Percentiles rank a stretch among this genome's conserved stretches.
phyloP scores from a whole-genome alignment of 306 rosid genomes.

The Rosa chinensis region DNA sequence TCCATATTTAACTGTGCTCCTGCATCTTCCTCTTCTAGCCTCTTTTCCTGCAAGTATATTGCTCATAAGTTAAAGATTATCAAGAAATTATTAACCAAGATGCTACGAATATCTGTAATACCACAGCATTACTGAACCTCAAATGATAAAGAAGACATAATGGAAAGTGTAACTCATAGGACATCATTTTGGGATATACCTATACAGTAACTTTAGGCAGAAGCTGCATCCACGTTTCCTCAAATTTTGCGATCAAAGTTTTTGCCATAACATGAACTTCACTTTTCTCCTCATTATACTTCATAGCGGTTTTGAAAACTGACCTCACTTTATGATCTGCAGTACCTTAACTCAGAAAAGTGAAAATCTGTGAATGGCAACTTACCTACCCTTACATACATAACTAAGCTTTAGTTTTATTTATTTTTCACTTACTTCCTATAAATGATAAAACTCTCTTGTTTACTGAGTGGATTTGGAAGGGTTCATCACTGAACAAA shows the following conservation, averaged over 20 bases:
- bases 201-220: slow-evolving; percentile 86
- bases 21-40: slow-evolving; percentile 78
- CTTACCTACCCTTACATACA: no score
- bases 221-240: slow-evolving; percentile 89
- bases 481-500: no score
- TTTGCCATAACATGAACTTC: slow-evolving; percentile 93
- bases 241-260: slow-evolving; percentile 76
- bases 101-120: not conserved
- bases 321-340: slow-evolving; percentile 43
- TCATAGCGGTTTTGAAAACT: slow-evolving; percentile 90
- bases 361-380: no score
- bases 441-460: no score
- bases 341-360: no score
- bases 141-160: slow-evolving; percentile 20
- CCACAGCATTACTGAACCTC: slow-evolving; percentile 14
- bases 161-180: not conserved
- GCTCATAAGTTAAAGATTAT: slow-evolving; percentile 19
- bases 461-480: no score
- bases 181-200: slow-evolving; percentile 39
- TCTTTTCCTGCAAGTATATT: slow-evolving; percentile 60
- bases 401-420: no score
- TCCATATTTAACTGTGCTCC: slow-evolving; percentile 68
- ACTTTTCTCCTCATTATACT: slow-evolving; percentile 80
- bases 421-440: no score
- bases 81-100: slow-evolving; percentile 11